Evolutionary conservation across 257 asterid species (phyloP).

Genomic region (Fraxinus cuspidata): DNA sequence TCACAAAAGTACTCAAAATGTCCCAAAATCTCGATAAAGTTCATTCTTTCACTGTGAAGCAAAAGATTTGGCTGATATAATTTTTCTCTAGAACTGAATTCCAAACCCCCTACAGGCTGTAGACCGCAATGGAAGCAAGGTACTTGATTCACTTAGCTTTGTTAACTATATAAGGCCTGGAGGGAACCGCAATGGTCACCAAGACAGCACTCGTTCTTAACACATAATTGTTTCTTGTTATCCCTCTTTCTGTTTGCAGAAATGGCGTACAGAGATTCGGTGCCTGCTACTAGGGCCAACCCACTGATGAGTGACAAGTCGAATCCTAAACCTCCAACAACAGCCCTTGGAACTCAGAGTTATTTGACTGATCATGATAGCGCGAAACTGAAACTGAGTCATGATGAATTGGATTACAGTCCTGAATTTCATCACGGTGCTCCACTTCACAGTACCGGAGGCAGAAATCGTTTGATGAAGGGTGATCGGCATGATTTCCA

Average conservation of each 20-base stretch:
- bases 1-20: background rate
- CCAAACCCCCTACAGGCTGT: constrained; percentile 43
- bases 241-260: background rate
- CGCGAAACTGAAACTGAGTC: background rate
- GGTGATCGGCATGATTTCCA: constrained; percentile 29
- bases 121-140: constrained; percentile 63
- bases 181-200: constrained; percentile 24
- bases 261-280: constrained; percentile 33
- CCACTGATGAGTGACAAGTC: constrained; percentile 13
- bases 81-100: constrained; percentile 32
- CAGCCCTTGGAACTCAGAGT: constrained; percentile 2
- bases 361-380: constrained; percentile 20
- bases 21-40: background rate
- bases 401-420: constrained; percentile 31
- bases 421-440: too few relatives aligned
- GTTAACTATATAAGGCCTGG: constrained; percentile 46
- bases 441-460: background rate
- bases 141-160: constrained; percentile 54
- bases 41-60: constrained; percentile 14
- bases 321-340: constrained; percentile 6
- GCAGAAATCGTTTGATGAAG: constrained; percentile 29
- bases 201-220: constrained; percentile 16
- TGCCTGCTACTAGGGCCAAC: constrained; percentile 14
- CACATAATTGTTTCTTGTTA: background rate
- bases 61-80: constrained; percentile 18